phyloP scores from a whole-genome alignment of 2,329 filamentous ascomycete species.

The Aspergillus sp. region DNA sequence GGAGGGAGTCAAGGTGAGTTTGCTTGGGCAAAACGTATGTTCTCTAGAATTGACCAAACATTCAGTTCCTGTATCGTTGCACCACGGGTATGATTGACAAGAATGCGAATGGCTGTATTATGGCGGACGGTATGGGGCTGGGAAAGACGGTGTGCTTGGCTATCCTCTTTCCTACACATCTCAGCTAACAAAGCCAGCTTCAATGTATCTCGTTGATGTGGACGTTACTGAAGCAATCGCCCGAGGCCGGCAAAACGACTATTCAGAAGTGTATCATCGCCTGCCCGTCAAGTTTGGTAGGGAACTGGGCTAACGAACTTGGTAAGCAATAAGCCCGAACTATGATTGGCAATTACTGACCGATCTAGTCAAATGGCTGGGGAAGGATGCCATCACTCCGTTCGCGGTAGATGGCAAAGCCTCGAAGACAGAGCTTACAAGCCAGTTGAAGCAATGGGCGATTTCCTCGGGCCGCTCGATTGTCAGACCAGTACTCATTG shows the following conservation, averaged over 20 bases:
- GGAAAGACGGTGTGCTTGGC: slow-evolving; percentile 72
- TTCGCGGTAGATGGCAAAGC: slow-evolving; percentile 98
- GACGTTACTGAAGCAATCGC: slow-evolving; percentile 94
- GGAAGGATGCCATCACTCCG: slow-evolving; percentile 84
- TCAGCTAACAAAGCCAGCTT: slow-evolving; percentile 51
- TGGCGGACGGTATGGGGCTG: slow-evolving; percentile 99
- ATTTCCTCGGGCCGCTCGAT: slow-evolving; percentile 88
- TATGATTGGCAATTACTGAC: slow-evolving; percentile 24
- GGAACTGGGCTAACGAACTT: slow-evolving; percentile 97
- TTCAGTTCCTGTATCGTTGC: slow-evolving; percentile 83
- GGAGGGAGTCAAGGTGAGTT: slow-evolving; percentile 78
- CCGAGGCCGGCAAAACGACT: slow-evolving; percentile 88
- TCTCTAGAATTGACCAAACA: not conserved
- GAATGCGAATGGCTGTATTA: slow-evolving; percentile 95
- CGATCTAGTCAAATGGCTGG: slow-evolving; percentile 80
- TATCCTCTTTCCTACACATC: not conserved
- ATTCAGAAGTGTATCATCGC: slow-evolving; percentile 98
- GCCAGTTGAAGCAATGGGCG: slow-evolving; percentile 92
- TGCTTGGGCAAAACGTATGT: not conserved
- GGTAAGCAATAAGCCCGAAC: slow-evolving; percentile 34
- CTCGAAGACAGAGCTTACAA: slow-evolving; percentile 87
- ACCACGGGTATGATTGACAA: slow-evolving; percentile 94
- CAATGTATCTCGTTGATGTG: slow-evolving; percentile 97
- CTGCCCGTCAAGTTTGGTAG: slow-evolving; percentile 92
- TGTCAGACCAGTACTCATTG: slow-evolving; percentile 90